phyloP scores from a whole-genome alignment of 2,329 filamentous ascomycete genomes.

The Colletotrichum sp. region DNA sequence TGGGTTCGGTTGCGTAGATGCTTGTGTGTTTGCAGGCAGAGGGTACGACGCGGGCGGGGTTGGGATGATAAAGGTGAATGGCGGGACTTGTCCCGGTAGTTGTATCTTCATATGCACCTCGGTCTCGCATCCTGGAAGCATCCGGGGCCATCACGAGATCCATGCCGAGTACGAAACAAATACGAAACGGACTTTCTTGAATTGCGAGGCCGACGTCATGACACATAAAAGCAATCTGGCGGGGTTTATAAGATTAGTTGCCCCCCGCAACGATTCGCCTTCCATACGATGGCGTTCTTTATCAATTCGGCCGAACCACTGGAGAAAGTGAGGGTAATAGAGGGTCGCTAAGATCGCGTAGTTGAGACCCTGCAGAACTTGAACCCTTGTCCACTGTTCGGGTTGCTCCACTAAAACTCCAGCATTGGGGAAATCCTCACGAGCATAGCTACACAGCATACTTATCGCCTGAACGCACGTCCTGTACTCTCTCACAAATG shows the following conservation, averaged over 20 bases:
- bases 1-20: background rate
- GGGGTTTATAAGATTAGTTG: background rate
- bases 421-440: background rate
- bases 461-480: background rate
- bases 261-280: background rate
- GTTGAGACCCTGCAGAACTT: background rate
- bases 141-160: background rate
- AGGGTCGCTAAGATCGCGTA: background rate
- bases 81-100: constrained; percentile 11
- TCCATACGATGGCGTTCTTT: background rate
- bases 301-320: background rate
- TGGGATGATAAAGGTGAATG: background rate
- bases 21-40: constrained; percentile 4
- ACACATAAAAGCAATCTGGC: background rate
- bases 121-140: background rate
- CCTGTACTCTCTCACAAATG: background rate
- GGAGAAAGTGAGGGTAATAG: background rate
- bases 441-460: background rate
- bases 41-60: background rate
- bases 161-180: constrained; percentile 16
- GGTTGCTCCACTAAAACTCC: background rate
- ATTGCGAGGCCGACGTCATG: background rate
- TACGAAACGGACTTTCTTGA: background rate
- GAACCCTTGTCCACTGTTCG: background rate
- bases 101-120: constrained; percentile 11